These are phyloP conservation scores for Scedosporium boydii DNA, from an alignment of 2,329 filamentous ascomycete genomes.

Conservation along the genomic window DNA sequence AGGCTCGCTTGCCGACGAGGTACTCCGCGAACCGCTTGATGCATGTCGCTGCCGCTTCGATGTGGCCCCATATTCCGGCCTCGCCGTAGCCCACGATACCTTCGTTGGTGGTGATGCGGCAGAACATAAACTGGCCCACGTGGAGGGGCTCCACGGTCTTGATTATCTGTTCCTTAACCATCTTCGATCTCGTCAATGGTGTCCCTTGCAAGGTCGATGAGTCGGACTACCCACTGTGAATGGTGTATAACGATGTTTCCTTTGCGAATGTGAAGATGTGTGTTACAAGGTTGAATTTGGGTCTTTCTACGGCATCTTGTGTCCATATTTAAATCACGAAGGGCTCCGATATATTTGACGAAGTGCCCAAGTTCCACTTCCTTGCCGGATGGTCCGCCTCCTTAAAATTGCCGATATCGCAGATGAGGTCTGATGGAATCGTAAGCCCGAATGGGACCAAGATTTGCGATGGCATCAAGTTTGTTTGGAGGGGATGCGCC, in stretches of 20 bases:
- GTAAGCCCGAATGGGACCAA: slow-evolving; percentile 3
- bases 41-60: slow-evolving; percentile 3
- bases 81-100: slow-evolving; percentile 3
- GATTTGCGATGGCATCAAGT: too few relatives aligned
- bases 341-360: background rate
- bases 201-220: background rate
- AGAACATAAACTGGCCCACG: slow-evolving; percentile 31
- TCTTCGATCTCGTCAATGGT: background rate
- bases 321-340: background rate
- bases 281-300: background rate
- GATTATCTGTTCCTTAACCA: background rate
- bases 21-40: slow-evolving; percentile 4
- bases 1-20: slow-evolving; percentile 1
- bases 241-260: background rate
- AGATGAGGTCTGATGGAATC: background rate
- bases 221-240: background rate
- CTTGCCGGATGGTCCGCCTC: background rate
- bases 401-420: background rate
- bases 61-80: background rate
- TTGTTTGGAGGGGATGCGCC: too few relatives aligned
- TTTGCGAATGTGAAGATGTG: background rate
- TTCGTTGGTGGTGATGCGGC: slow-evolving; percentile 15
- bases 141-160: slow-evolving; percentile 17
- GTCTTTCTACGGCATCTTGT: background rate
- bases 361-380: background rate